Evolutionary conservation across 1,139 yeast genomes (phyloP).

Genomic region (Pneumocystis canis): DNA sequence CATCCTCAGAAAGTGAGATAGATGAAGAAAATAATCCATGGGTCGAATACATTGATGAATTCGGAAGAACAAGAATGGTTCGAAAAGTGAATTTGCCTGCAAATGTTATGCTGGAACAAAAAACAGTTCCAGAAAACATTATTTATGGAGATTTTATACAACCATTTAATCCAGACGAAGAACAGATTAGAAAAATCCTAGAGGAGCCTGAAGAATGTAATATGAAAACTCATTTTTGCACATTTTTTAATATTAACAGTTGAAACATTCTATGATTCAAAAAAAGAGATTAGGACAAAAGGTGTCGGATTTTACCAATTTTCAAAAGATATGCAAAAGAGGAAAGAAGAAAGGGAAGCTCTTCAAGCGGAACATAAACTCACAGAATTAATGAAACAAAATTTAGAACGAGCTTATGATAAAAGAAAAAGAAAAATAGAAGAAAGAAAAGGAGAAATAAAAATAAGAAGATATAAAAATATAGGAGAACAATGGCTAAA

Average conservation of each 20-base stretch:
- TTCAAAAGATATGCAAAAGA: slow-evolving; percentile 17
- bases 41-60: slow-evolving; percentile 18
- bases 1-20: slow-evolving; percentile 8
- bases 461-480: background rate
- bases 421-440: background rate
- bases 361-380: slow-evolving; percentile 15
- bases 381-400: slow-evolving; percentile 7
- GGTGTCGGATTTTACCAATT: slow-evolving; percentile 25
- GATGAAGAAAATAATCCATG: slow-evolving; percentile 14
- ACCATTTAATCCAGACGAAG: slow-evolving; percentile 19
- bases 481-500: background rate
- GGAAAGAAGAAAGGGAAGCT: slow-evolving; percentile 20
- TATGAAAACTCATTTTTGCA: background rate
- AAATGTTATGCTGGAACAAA: slow-evolving; percentile 7
- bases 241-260: background rate
- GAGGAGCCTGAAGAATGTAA: slow-evolving; percentile 12
- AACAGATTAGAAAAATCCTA: slow-evolving; percentile 12
- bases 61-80: slow-evolving; percentile 19
- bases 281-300: slow-evolving; percentile 21
- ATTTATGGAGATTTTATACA: slow-evolving; percentile 21
- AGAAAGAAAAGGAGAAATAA: background rate
- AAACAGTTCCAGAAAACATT: slow-evolving; percentile 12
- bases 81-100: slow-evolving; percentile 13
- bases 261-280: slow-evolving; percentile 21
- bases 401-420: background rate